Evolutionary conservation across 768 basidiomycete genomes (phyloP).

Genomic region (Leccinum longicurvipes): DNA sequence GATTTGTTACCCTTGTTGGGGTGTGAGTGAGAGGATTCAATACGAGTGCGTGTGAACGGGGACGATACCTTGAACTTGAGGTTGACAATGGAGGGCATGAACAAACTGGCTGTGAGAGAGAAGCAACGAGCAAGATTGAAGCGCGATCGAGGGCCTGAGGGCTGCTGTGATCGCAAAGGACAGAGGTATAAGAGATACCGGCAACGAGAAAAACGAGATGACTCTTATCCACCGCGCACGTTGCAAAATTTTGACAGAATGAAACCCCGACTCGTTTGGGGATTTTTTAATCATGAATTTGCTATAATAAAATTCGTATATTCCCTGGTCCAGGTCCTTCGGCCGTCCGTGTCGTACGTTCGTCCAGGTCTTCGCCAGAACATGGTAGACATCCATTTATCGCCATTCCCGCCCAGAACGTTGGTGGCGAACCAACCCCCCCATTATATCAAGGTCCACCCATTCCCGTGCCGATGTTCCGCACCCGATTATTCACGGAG

Average conservation of each 20-base stretch:
- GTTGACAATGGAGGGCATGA: conserved; percentile 79
- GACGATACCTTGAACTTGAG: conserved; percentile 75
- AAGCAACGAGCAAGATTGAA: not conserved
- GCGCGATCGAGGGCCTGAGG: conserved; percentile 17
- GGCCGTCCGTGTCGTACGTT: conserved; percentile 19
- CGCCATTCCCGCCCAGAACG: conserved; percentile 9
- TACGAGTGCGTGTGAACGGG: not conserved
- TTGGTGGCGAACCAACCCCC: conserved; percentile 2
- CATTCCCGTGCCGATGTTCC: conserved; percentile 24
- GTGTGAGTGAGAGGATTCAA: conserved; percentile 11
- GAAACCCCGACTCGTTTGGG: conserved; percentile 33
- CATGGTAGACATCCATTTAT: conserved; percentile 10
- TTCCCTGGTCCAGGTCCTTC: conserved; percentile 12
- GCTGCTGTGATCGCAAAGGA: conserved; percentile 5
- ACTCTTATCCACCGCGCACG: conserved; percentile 21
- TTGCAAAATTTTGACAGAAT: conserved; percentile 30
- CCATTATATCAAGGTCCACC: not conserved
- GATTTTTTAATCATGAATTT: conserved; percentile 12
- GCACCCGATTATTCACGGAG: conserved; percentile 16
- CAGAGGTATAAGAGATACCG: conserved; percentile 27
- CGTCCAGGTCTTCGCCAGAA: conserved; percentile 17
- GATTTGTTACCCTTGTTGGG: conserved; percentile 84
- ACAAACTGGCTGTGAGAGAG: not conserved
- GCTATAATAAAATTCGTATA: conserved; percentile 17
- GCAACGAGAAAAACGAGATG: conserved; percentile 12